These are phyloP conservation scores for Zostera marina DNA, from an alignment of 116 monocot genomes.

Conservation along the genomic window DNA sequence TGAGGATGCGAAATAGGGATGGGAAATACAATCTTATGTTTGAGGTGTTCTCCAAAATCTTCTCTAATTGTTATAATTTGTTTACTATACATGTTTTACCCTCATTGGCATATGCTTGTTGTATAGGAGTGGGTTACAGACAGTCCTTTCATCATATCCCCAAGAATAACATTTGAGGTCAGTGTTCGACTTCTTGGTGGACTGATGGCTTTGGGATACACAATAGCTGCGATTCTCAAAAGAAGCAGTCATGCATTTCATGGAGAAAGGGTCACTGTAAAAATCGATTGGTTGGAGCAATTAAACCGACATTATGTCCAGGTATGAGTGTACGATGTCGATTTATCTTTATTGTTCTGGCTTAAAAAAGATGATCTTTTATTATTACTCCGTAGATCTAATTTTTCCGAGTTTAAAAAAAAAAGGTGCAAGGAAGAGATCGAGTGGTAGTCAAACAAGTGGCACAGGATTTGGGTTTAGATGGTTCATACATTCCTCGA, in stretches of 20 bases:
- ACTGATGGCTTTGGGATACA: constrained; percentile 95
- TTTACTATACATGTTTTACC: no score
- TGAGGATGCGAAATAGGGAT: constrained; percentile 98
- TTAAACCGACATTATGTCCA: constrained; percentile 79
- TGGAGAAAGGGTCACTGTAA: constrained; percentile 68
- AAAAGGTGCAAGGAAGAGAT: constrained; percentile 98
- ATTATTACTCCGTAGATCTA: background rate
- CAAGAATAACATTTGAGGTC: constrained; percentile 98
- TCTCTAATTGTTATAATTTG: background rate
- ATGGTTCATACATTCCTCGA: constrained; percentile 84
- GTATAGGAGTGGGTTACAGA: constrained; percentile 98
- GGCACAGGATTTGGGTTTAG: constrained; percentile 73
- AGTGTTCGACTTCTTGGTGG: constrained; percentile 99
- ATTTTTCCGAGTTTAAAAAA: background rate
- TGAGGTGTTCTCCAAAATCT: constrained; percentile 35
- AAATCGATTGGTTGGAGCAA: constrained; percentile 98
- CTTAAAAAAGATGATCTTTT: background rate
- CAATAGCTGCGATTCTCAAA: constrained; percentile 90
- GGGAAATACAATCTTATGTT: constrained; percentile 99
- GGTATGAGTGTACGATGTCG: no score
- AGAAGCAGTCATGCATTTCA: constrained; percentile 80
- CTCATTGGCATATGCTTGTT: background rate
- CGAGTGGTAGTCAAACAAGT: constrained; percentile 41
- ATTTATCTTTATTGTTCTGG: background rate
- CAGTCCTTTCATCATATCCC: constrained; percentile 94